Conservation (phyloP, 2,329 filamentous ascomycete genomes). For the Nemania sp. region DNA sequence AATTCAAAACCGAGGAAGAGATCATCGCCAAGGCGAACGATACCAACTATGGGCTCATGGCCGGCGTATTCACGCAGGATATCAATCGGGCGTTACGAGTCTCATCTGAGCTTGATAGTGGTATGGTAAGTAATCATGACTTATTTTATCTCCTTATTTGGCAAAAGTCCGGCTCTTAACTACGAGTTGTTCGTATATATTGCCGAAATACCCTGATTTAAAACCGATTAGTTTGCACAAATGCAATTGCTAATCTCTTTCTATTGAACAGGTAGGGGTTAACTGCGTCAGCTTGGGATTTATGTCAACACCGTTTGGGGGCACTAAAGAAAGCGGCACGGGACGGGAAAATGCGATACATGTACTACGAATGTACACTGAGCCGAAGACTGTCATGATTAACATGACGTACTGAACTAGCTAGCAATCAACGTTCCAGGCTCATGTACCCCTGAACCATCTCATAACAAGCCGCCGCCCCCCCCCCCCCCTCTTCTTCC, state of each 20-base stretch:
- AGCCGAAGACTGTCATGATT: constrained; percentile 55
- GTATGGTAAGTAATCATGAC: constrained; percentile 74
- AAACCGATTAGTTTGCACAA: too few species aligned
- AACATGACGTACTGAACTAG: constrained; percentile 37
- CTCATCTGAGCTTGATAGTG: constrained; percentile 61
- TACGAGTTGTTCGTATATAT: too few species aligned
- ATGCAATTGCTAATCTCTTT: too few species aligned
- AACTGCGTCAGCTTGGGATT: constrained; percentile 52
- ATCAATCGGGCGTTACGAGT: constrained; percentile 64
- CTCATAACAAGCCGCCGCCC: too few species aligned
- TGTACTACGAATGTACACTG: constrained; percentile 51
- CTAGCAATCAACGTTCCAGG: too few species aligned
- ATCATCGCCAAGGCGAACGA: constrained; percentile 59
- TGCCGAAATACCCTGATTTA: too few species aligned
- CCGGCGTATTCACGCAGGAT: constrained; percentile 62
- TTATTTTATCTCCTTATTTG: too few species aligned
- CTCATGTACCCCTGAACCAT: too few species aligned
- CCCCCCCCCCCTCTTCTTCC: too few species aligned
- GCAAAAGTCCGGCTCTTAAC: too few species aligned
- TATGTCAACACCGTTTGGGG: constrained; percentile 51
- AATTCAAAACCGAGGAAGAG: constrained; percentile 60
- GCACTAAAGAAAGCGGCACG: constrained; percentile 53
- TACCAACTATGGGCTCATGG: constrained; percentile 50
- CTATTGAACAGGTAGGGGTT: too few species aligned
- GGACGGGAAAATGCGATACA: constrained; percentile 54